Evolutionary conservation across 805 yeast genomes (phyloP), one percentile per base, ranked within the genome.

Genomic region (Metschnikowia dekortorum): DNA sequence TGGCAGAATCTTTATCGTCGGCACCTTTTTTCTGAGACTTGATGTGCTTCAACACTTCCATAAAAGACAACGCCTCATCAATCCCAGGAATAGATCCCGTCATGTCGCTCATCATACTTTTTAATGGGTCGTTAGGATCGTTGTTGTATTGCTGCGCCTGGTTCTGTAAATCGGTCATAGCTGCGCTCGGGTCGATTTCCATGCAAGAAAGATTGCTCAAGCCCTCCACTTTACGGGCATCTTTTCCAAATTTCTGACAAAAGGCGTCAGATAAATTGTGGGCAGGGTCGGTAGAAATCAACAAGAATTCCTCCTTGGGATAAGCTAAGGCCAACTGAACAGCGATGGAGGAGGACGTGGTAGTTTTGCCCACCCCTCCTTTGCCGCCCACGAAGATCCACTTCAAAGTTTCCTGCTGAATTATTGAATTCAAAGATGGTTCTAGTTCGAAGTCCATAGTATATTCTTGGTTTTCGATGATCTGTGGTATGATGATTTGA

Each of bases 371-470:
- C 30, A 94, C 99, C 71, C 99, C 99, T 68, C 99, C 99, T 75
- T 94, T 94, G 60, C 99, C 99, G 58, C 99, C 99, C 40, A 92
- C 98, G 63, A 94, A 94, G 55, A 94, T 85, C 99, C 99, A 94
- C 64, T 87, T 88, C 64, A 94, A 80, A 38, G 82, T 70, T 29
- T 85, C 88, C 53, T 80, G 83, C 30, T 70, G 57, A 47, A 87
- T 73, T 48, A 87, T 71, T 14, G 87, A 83, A 59, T 82, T 81
- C 56, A 87, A 76, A 39, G 85, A 83, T 55, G 92, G 89, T 57
- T 85, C 92, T 35, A 83, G 79, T 54, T 78, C 80, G 52, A 83
- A 76, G 55, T 84, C 88, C 81, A 72, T 73, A 26, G 30, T 53
- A 39, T 22, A 33, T 18, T 14, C 16, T n/a, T 42, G 6, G 31